phyloP scores from a whole-genome alignment of 1,284 basidiomycete species.

The Ustilago loliicola region DNA sequence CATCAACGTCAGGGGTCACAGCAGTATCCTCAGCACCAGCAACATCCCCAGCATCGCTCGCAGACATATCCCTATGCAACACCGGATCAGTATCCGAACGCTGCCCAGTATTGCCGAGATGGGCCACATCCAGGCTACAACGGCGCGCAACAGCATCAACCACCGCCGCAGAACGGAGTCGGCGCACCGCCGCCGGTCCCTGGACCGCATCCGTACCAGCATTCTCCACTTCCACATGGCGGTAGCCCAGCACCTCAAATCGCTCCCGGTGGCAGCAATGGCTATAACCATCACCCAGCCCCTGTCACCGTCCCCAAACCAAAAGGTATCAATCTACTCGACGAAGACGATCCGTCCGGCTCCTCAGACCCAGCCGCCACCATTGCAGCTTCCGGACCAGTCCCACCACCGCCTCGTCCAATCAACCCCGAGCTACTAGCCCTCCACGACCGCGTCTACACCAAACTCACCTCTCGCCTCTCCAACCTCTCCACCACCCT shows the following conservation, averaged over 20 bases:
- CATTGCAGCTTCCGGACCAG: neutral
- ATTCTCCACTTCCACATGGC: neutral
- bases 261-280: slow-evolving; percentile 2
- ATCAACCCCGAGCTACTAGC: slow-evolving; percentile 80
- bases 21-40: slow-evolving; percentile 20
- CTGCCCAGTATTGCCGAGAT: neutral
- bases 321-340: slow-evolving; percentile 42
- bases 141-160: slow-evolving; percentile 11
- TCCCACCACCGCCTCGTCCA: slow-evolving; percentile 86
- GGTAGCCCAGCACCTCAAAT: neutral
- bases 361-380: neutral
- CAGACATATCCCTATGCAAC: slow-evolving; percentile 28
- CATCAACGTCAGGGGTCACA: slow-evolving; percentile 11
- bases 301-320: slow-evolving; percentile 23
- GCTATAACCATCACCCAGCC: slow-evolving; percentile 12
- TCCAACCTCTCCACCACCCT: slow-evolving; percentile 78
- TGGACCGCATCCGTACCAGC: slow-evolving; percentile 19
- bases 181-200: slow-evolving; percentile 12
- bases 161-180: slow-evolving; percentile 1
- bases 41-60: slow-evolving; percentile 23
- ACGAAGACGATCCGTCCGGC: slow-evolving; percentile 29
- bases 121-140: slow-evolving; percentile 3
- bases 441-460: slow-evolving; percentile 84
- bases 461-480: slow-evolving; percentile 80
- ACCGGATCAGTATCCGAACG: slow-evolving; percentile 8